Conservation (phyloP, 345 rosid species). For the Pistacia vera region DNA sequence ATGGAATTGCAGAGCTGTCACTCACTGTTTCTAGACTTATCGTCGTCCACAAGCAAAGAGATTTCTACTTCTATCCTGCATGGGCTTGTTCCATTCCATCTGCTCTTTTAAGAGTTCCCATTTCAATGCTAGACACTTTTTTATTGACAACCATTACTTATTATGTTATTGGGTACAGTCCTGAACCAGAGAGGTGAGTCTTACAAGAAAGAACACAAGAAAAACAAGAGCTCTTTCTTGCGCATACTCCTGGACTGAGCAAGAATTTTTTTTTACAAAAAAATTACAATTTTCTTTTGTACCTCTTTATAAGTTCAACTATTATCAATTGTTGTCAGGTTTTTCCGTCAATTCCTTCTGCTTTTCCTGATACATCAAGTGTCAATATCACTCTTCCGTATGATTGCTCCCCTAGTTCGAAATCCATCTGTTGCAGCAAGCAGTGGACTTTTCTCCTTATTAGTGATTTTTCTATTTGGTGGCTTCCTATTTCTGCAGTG, state of each 20-base stretch:
- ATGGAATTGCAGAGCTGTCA: slow-evolving; percentile 45
- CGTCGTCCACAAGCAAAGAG: slow-evolving; percentile 55
- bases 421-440: slow-evolving; percentile 35
- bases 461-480: slow-evolving; percentile 36
- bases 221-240: too few relatives aligned
- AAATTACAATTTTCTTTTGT: neutral
- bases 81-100: slow-evolving; percentile 54
- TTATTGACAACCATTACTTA: slow-evolving; percentile 54
- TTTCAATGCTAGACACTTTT: slow-evolving; percentile 46
- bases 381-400: slow-evolving; percentile 46
- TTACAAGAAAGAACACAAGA: neutral
- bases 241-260: neutral
- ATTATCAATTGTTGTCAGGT: slow-evolving; percentile 30
- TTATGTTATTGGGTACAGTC: slow-evolving; percentile 54
- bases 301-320: neutral
- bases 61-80: slow-evolving; percentile 50
- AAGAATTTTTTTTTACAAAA: neutral
- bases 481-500: slow-evolving; percentile 47
- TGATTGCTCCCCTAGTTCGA: slow-evolving; percentile 41
- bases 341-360: slow-evolving; percentile 41
- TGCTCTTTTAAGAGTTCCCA: slow-evolving; percentile 45
- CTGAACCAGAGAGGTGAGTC: slow-evolving; percentile 46
- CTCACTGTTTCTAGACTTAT: slow-evolving; percentile 41
- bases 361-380: slow-evolving; percentile 48
- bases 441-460: slow-evolving; percentile 18